Base-by-base conservation (phyloP, 179 eudicot species). In the Gypsophila paniculata region DNA sequence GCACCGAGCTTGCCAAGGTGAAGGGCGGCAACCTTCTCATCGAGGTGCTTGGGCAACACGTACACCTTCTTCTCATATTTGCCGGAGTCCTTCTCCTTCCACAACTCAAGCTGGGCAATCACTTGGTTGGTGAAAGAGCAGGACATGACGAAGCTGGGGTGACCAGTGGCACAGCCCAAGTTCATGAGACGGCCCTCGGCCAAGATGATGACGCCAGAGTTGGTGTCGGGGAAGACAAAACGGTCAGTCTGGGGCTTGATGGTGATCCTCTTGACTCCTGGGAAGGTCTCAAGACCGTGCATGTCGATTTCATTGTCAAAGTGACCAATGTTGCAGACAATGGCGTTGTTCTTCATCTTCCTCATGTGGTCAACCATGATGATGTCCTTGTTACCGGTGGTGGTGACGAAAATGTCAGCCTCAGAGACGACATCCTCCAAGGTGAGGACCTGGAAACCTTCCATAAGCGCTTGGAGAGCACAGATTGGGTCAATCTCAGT, bases 311-410 rank as follows among this genome's bases (percentile, higher is more conserved):
- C 94, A 46, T 89, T 89, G 88, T 89, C 94, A 66, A 89, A 87
- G 85, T 89, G 94, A 67, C 94, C 94, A 29, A 89, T 89, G 91
- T 89, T 89, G 87, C 94, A 89, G 18, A 89, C 94, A 46, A 89
- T 87, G 72, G 94, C 94, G 19, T 89, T 89, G 91, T 89, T 89
- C 85, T 89, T 89, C 94, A 89, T 89, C 84, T 87, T 85, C 78
- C 72, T 82, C 94, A 89, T 87, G 88, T 89, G 80, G 78, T 77
- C 76, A 8, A 89, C 82, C 91, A 87, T 89, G 83, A 89, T 89
- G 83, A 89, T 87, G 88, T 89, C 94, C 84, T 89, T 89, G 89
- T 89, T 89, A 70, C 94, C 94, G 14, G 94, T 89, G 77, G 91
- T 89, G 83, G 91, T 87, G 48, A 89, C 94, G 63, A 89, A 87